Evolutionary conservation across 2,329 filamentous ascomycete species (phyloP).

Genomic region (Immersiporthe knoxdaviesiana): DNA sequence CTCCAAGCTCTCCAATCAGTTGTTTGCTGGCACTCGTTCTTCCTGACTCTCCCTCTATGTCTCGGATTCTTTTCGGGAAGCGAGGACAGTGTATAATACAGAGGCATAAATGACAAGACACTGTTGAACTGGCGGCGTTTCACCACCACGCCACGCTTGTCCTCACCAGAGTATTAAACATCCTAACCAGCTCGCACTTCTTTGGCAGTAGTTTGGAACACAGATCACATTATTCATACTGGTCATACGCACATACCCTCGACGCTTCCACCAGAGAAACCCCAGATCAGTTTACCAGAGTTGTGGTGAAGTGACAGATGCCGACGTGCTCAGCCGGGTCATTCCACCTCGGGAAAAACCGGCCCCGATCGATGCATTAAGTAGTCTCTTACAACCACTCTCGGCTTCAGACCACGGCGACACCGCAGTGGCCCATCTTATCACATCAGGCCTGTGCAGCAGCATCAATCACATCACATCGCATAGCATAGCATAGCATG

Average conservation of each 20-base stretch:
- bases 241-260: neutral
- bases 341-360: no score
- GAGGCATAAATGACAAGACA: neutral
- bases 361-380: neutral
- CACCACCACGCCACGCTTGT: neutral
- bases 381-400: neutral
- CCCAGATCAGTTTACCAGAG: neutral
- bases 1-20: neutral
- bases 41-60: neutral
- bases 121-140: neutral
- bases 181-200: no score
- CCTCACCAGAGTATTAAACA: no score
- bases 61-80: neutral
- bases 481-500: neutral
- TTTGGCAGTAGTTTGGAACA: no score
- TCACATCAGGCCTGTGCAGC: neutral
- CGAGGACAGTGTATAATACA: neutral
- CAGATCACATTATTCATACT: no score
- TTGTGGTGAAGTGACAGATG: neutral
- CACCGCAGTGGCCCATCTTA: neutral
- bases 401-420: neutral
- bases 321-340: neutral
- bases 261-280: neutral
- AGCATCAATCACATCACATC: no score
- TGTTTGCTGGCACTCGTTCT: neutral